Evolutionary conservation across 169 alveolate species (phyloP), one percentile per base, ranked within the genome.

Genomic region (Plasmodium gallinaceum): DNA sequence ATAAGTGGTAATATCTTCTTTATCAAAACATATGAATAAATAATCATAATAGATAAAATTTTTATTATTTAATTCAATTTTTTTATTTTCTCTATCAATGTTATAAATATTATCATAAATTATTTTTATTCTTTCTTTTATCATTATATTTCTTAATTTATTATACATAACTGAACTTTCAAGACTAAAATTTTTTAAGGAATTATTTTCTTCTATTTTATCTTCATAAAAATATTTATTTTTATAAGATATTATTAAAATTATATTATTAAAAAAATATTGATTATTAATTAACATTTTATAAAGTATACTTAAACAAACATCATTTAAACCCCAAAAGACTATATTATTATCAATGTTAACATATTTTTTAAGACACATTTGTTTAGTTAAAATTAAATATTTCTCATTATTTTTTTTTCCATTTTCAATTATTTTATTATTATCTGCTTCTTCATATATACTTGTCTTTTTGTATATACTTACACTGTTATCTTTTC

Each of bases 241-340:
- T 48, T 42, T 48, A 12, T 78, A 78, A 3, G 78, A 9, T 12
- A 37, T 65, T 18, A 78, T 42, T 7, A 78, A 26, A 52, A 65
- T 78, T 26, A 78, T 24, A 51, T 78, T 78, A 20, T 78, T 78
- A 78, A 78, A 78, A 48, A 78, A 24, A 12, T 64, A 78, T 43
- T 64, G 78, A 43, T 78, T 78, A 9, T 78, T 78, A 46, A 18
- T 18, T n/a, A 78, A 26, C 9, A 78, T 14, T 65, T 46, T 78
- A 57, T 78, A 65, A 20, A 78, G 26, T 42, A 42, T 43, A 65
- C 32, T 45, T 12, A 78, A 58, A 7, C 76, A 78, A n/a, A 78
- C n/a, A 60, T 78, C 89, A 20, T 78, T 78, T 12, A 66, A 0
- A 8, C 89, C 89, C 89, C 89, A 78, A 9, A 78, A 65, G 4